phyloP scores from a whole-genome alignment of 192 early-diverging fungal genomes.

The Jimgerdemannia flammicorona region DNA sequence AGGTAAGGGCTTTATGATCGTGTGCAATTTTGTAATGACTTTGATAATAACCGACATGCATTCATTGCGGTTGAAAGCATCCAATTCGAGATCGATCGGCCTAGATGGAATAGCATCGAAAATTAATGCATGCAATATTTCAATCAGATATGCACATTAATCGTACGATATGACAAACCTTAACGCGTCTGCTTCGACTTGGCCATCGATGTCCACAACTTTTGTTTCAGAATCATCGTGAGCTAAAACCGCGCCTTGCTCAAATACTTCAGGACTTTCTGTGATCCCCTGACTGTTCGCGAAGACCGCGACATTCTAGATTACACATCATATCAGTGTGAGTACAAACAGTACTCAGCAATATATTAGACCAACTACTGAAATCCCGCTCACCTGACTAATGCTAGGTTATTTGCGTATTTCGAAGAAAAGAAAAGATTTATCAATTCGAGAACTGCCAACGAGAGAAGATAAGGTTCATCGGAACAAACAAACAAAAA shows the following conservation, averaged over 20 bases:
- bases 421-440: neutral
- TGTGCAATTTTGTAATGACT: conserved; percentile 51
- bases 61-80: conserved; percentile 51
- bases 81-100: conserved; percentile 38
- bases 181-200: neutral
- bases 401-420: neutral
- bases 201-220: neutral
- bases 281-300: neutral
- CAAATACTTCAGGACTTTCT: neutral
- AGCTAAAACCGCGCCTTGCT: neutral
- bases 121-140: neutral
- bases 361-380: too few species aligned
- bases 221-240: neutral
- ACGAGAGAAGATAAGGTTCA: too few species aligned
- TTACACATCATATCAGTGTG: neutral
- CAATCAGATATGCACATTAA: neutral
- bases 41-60: conserved; percentile 62
- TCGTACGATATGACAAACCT: neutral
- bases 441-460: too few species aligned
- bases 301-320: neutral
- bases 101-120: neutral
- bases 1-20: conserved; percentile 29
- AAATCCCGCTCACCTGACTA: neutral
- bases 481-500: too few species aligned
- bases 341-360: too few species aligned